Conservation (phyloP, 2,329 filamentous ascomycete species). For the Fusarium musae region DNA sequence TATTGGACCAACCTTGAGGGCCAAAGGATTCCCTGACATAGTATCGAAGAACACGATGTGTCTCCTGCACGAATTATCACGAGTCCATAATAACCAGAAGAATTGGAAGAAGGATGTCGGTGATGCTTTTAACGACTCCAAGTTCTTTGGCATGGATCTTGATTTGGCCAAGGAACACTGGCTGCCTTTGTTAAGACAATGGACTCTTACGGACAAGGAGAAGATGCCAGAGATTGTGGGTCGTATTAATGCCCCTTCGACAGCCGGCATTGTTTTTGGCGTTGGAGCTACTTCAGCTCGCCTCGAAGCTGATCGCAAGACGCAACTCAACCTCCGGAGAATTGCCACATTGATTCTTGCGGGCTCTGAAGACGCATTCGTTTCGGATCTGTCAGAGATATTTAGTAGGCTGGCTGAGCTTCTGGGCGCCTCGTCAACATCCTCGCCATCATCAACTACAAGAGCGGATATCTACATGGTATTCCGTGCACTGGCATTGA, state of each 20-base stretch:
- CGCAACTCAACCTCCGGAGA: slow-evolving; percentile 88
- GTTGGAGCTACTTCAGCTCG: slow-evolving; percentile 94
- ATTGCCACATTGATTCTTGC: slow-evolving; percentile 84
- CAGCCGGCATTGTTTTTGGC: slow-evolving; percentile 97
- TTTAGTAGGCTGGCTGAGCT: slow-evolving; percentile 89
- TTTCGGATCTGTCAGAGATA: slow-evolving; percentile 77
- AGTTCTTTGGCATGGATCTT: slow-evolving; percentile 81
- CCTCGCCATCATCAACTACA: slow-evolving; percentile 90
- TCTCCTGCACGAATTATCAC: slow-evolving; percentile 80
- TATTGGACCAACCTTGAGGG: slow-evolving; percentile 82
- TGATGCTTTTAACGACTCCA: slow-evolving; percentile 90
- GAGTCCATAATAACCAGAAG: slow-evolving; percentile 83
- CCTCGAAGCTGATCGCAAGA: slow-evolving; percentile 93
- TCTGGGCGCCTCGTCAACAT: slow-evolving; percentile 82
- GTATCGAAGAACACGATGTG: slow-evolving; percentile 76
- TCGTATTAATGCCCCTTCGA: slow-evolving; percentile 84
- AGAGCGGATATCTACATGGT: slow-evolving; percentile 92
- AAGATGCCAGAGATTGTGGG: slow-evolving; percentile 82
- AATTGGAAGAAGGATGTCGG: slow-evolving; percentile 91
- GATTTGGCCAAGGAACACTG: slow-evolving; percentile 77
- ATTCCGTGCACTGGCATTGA: slow-evolving; percentile 82
- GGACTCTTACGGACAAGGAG: slow-evolving; percentile 88
- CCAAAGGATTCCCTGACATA: slow-evolving; percentile 88
- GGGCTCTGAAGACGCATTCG: slow-evolving; percentile 80
- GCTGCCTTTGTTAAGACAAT: slow-evolving; percentile 86